Evolutionary conservation across 495 filamentous ascomycete genomes (phyloP), one percentile per base, ranked within the genome.

Genomic region (Penicillium odoratum): DNA sequence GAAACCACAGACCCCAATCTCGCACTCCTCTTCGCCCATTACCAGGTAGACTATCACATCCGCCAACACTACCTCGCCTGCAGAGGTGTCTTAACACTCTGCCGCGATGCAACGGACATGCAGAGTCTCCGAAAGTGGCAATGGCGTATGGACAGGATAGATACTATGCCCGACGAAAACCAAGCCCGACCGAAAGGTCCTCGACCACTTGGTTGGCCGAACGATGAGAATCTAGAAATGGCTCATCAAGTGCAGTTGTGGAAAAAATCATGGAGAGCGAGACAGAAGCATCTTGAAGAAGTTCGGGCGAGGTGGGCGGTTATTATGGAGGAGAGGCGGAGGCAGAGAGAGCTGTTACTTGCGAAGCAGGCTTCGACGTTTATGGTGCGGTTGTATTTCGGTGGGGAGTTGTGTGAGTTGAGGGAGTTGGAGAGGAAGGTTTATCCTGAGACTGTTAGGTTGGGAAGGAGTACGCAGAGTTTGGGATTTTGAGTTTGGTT

Each of bases 11-110:
- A 66, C 31, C 45, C 57, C 0, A 47, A 65, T 9, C 26, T 53
- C 0, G 60, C 59, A 13, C 48, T 61, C 0, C 51, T 60, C 3
- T 68, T 71, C 49, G 73, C 73, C 7, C 69, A 63, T 28, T 75
- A 75, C 38, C 58, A 64, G 26, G 59, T 69, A 1, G 73, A 75
- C 42, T 73, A 62, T 33, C 75, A 78, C 48, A 67, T 75, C 28
- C 69, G 66, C 6, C 63, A 72, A 40, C 75, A 78, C 50, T 67
- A 69, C 25, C 54, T 74, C 10, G 18, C 55, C 6, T 56, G 57
- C 10, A 56, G 67, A 4, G 61, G 65, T 2, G 48, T 66, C 1
- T 45, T 76, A 10, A 62, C 56, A 3, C 48, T 74, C 26, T 74
- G 70, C 36, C 72, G 69, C 9, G 59, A 69, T 25, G 53, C 56